A percentile compares a stretch with the other conserved stretches of the same genome.
These are phyloP conservation scores for Quercus robur DNA, from an alignment of 306 rosid species.

Conservation along the genomic window DNA sequence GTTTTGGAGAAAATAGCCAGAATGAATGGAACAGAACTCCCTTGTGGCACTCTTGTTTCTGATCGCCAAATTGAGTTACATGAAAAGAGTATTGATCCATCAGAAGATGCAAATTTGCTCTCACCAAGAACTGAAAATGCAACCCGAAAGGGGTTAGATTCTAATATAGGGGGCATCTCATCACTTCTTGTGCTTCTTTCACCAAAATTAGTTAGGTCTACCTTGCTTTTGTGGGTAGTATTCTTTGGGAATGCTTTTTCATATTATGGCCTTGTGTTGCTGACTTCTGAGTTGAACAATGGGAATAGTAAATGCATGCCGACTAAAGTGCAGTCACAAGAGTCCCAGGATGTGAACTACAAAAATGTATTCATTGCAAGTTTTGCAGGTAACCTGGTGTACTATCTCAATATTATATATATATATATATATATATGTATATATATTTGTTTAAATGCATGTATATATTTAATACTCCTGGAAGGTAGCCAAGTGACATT, in stretches of 20 bases:
- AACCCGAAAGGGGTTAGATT: constrained; percentile 30
- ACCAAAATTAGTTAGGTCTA: constrained; percentile 62
- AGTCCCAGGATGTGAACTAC: constrained; percentile 52
- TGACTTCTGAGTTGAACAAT: constrained; percentile 76
- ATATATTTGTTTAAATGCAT: not conserved
- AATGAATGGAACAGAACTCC: constrained; percentile 68
- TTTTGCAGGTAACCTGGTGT: constrained; percentile 72
- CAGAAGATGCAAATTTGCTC: constrained; percentile 60
- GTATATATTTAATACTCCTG: not conserved
- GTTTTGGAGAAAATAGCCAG: constrained; percentile 86
- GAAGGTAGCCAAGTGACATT: constrained; percentile 34
- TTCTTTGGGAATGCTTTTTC: constrained; percentile 96
- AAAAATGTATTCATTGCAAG: constrained; percentile 73
- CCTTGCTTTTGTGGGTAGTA: constrained; percentile 86
- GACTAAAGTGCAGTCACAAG: constrained; percentile 34
- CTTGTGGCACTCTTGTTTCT: constrained; percentile 73
- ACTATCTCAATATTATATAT: not conserved
- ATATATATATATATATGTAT: too few relatives aligned
- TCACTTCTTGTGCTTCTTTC: constrained; percentile 72
- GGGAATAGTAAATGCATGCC: constrained; percentile 53
- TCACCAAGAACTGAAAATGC: constrained; percentile 38
- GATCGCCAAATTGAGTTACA: constrained; percentile 51
- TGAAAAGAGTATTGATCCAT: constrained; percentile 24
- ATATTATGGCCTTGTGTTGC: constrained; percentile 92
- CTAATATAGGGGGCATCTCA: constrained; percentile 47